Evolutionary conservation across 2,329 filamentous ascomycete genomes (phyloP).

Genomic region (Monilinia polystroma): DNA sequence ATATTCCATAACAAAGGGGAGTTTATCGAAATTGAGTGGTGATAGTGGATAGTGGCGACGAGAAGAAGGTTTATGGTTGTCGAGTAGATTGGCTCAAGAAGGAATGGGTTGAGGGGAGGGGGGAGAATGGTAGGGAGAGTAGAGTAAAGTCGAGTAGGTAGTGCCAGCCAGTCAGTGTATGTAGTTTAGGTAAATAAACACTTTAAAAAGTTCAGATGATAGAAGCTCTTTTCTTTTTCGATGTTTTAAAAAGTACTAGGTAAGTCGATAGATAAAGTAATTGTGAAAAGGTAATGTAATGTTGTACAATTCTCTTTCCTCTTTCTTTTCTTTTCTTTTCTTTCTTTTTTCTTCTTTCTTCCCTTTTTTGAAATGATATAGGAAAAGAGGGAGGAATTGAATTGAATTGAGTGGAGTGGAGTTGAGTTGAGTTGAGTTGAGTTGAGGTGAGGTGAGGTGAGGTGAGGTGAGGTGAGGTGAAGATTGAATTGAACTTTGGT

Average conservation of each 20-base stretch:
- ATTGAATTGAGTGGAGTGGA: neutral
- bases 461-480: too few relatives aligned
- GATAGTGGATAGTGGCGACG: neutral
- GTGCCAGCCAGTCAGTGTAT: too few relatives aligned
- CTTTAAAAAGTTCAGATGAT: constrained; percentile 1
- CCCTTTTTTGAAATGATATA: neutral
- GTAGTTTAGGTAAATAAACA: constrained; percentile 9
- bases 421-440: too few relatives aligned
- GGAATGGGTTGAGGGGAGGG: constrained; percentile 16
- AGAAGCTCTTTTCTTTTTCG: constrained; percentile 17
- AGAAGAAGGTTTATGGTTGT: neutral
- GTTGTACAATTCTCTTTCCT: neutral
- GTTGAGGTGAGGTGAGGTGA: too few relatives aligned
- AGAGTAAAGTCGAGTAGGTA: neutral
- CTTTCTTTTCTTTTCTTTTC: neutral
- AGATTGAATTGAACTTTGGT: too few relatives aligned
- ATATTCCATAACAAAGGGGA: constrained; percentile 32
- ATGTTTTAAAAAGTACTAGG: neutral
- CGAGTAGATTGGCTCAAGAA: neutral
- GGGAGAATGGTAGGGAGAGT: neutral
- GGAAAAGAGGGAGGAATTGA: neutral
- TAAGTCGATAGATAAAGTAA: neutral
- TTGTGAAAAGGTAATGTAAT: neutral
- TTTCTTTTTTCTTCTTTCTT: too few relatives aligned
- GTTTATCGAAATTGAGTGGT: neutral